A percentile compares a stretch with the other conserved stretches of the same genome.
These are phyloP conservation scores for Colletotrichum destructivum DNA, from an alignment of 2,329 filamentous ascomycete species.

Conservation along the genomic window DNA sequence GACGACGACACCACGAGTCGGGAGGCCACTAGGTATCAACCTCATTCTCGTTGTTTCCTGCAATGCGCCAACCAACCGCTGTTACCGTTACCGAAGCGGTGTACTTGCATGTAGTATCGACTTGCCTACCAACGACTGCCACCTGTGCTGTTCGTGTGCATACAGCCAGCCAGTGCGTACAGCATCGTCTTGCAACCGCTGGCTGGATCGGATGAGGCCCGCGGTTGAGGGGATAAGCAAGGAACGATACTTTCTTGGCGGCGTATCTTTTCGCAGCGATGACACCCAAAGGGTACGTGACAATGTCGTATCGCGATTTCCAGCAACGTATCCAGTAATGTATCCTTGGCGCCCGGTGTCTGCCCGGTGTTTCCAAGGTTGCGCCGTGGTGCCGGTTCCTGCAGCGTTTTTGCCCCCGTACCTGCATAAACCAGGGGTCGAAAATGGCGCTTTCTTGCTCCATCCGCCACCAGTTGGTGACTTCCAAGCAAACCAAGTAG, in stretches of 20 bases:
- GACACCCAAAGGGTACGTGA: constrained; percentile 9
- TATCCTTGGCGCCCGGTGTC: constrained; percentile 37
- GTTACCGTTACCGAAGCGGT: not conserved
- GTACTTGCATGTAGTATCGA: constrained; percentile 2
- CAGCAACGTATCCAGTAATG: not conserved
- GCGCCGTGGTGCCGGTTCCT: constrained; percentile 41
- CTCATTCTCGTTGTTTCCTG: constrained; percentile 13
- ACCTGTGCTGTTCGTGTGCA: constrained; percentile 24
- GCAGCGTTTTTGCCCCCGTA: constrained; percentile 40
- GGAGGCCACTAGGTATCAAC: not conserved
- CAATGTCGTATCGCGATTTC: not conserved
- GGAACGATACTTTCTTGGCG: constrained; percentile 5
- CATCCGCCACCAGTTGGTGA: constrained; percentile 17
- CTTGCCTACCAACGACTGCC: constrained; percentile 33
- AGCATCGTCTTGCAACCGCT: constrained; percentile 29
- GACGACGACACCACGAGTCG: not conserved
- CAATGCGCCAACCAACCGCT: constrained; percentile 11
- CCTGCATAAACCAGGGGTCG: constrained; percentile 41
- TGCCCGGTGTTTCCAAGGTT: constrained; percentile 36
- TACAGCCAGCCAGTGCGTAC: constrained; percentile 28
- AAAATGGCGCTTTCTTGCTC: constrained; percentile 41
- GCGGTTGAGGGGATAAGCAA: constrained; percentile 34
- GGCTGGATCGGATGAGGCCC: constrained; percentile 28
- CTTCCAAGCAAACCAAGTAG: not conserved
- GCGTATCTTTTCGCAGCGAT: constrained; percentile 21